A percentile compares a stretch with the other conserved stretches of the same genome.
Evolutionary conservation across 78 protist genomes (phyloP).

Genomic region (Dictyostelium purpureum): DNA sequence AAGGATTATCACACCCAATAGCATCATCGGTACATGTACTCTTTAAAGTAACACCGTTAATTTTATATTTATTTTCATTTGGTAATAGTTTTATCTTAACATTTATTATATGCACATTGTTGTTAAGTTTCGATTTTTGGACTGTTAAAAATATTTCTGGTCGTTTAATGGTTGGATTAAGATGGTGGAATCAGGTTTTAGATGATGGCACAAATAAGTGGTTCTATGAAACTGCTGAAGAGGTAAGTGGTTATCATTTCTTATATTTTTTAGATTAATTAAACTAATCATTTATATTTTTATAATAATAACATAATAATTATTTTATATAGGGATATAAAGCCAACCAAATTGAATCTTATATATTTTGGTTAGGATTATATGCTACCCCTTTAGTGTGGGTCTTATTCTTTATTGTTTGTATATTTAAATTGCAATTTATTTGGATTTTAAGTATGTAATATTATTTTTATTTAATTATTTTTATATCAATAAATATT

Average conservation of each 20-base stretch:
- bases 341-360: constrained; percentile 17
- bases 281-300: not conserved
- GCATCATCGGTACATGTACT: constrained; percentile 59
- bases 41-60: constrained; percentile 44
- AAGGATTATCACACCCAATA: constrained; percentile 39
- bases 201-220: constrained; percentile 90
- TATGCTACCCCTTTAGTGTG: constrained; percentile 47
- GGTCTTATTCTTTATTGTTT: constrained; percentile 18
- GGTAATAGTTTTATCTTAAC: constrained; percentile 40
- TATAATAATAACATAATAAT: not conserved
- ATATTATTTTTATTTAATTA: not conserved
- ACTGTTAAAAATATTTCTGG: constrained; percentile 91
- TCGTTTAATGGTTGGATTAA: constrained; percentile 88
- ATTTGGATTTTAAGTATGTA: constrained; percentile 58
- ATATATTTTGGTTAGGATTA: constrained; percentile 44
- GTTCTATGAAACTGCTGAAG: constrained; percentile 87
- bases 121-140: constrained; percentile 92
- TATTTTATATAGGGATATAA: not conserved
- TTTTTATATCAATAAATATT: not conserved
- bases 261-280: not conserved
- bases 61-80: constrained; percentile 39
- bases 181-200: constrained; percentile 94
- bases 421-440: constrained; percentile 29
- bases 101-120: constrained; percentile 44
- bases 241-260: not conserved